These are phyloP conservation scores for Verticillium nonalfalfae DNA, from an alignment of 2,329 filamentous ascomycete species.

Conservation along the genomic window DNA sequence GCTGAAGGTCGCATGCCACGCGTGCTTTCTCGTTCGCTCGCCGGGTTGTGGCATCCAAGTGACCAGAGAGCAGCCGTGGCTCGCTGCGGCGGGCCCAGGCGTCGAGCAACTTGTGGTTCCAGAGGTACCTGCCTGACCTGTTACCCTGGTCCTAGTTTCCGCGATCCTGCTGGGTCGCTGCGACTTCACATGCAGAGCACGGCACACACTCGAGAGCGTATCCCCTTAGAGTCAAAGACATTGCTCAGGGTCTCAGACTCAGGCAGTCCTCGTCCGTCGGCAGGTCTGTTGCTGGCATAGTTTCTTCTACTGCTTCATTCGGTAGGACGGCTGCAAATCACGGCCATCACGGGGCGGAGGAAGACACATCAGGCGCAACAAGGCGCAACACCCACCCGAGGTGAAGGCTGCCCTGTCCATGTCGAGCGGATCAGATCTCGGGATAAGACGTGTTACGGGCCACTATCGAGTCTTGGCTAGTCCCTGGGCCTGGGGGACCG, in stretches of 20 bases:
- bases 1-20: background rate
- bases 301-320: background rate
- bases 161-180: background rate
- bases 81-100: background rate
- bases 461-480: background rate
- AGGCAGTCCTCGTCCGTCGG: background rate
- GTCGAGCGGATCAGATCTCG: background rate
- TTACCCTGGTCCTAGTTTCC: background rate
- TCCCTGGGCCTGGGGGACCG: background rate
- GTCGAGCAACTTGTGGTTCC: background rate
- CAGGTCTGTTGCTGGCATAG: background rate
- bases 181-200: background rate
- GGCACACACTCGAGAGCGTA: background rate
- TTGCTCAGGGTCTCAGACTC: background rate
- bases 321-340: background rate
- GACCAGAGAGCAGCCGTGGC: background rate
- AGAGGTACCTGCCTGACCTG: background rate
- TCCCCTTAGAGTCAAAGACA: background rate
- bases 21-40: background rate
- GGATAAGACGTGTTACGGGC: background rate
- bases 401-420: background rate
- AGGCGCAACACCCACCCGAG: background rate
- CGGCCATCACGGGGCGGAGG: background rate
- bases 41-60: background rate
- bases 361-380: background rate